Evolutionary conservation across 352 stramenopile species (phyloP).

Genomic region (Globisporangium ultimum): DNA sequence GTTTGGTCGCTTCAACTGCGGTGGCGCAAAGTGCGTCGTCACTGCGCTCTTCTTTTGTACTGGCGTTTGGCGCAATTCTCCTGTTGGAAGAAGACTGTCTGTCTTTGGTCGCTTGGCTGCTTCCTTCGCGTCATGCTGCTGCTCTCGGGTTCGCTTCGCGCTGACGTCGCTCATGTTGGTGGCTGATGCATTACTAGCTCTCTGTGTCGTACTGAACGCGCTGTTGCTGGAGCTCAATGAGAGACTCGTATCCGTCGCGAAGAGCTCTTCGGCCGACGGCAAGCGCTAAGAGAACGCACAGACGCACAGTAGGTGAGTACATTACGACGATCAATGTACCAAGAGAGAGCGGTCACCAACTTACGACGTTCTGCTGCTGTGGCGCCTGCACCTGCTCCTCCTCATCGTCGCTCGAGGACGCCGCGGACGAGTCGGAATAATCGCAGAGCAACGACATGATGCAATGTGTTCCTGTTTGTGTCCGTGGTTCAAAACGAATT

Average conservation of each 20-base stretch:
- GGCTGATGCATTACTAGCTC: neutral
- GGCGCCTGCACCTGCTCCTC: slow-evolving; percentile 4
- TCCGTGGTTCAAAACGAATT: too few relatives aligned
- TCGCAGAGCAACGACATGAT: slow-evolving; percentile 56
- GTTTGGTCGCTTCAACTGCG: slow-evolving; percentile 65
- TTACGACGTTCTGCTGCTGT: slow-evolving; percentile 1
- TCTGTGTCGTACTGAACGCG: slow-evolving; percentile 8
- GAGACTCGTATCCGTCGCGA: slow-evolving; percentile 32
- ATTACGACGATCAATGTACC: too few relatives aligned
- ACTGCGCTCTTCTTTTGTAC: slow-evolving; percentile 30
- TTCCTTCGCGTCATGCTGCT: slow-evolving; percentile 3
- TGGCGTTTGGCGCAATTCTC: neutral
- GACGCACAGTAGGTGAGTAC: neutral
- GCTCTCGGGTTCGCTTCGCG: slow-evolving; percentile 9
- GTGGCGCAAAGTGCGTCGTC: slow-evolving; percentile 36
- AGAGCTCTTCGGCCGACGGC: slow-evolving; percentile 47
- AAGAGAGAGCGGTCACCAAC: neutral
- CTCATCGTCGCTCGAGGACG: slow-evolving; percentile 30
- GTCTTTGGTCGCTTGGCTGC: slow-evolving; percentile 16
- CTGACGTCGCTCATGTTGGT: neutral
- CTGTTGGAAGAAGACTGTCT: neutral
- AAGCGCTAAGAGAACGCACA: slow-evolving; percentile 6
- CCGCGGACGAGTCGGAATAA: slow-evolving; percentile 53
- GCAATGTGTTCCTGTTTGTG: too few relatives aligned
- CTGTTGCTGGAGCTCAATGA: slow-evolving; percentile 4